Base-by-base conservation (phyloP, 2,329 filamentous ascomycete genomes). In the Colletotrichum agaves region DNA sequence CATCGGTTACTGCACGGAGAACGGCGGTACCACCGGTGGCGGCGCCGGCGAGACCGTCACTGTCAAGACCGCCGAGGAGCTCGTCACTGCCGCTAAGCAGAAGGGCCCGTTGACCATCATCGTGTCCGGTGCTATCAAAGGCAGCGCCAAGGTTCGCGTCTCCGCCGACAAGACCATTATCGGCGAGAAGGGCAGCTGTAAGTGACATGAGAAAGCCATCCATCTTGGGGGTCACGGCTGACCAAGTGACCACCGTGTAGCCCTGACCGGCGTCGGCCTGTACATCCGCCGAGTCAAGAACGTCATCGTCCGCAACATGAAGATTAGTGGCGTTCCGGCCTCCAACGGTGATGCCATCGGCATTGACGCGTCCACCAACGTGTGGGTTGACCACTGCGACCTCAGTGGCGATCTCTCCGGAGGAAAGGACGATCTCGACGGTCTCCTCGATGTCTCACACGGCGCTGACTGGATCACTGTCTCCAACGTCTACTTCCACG, bases 291-390 rank as follows among this genome's bases (percentile, higher is more conserved):
- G 77, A 11, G 78, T 79, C 17, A 80, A 74, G 68, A 88, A 89
- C 71, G 85, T 89, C 62, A 87, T 89, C 69, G 74, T 89, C 59
- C 84, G 83, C 53, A 88, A 89, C 77, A 73, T 89, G 43, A 84
- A 83, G 70, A 82, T 87, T 2, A 77, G 80, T 6, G 75, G 78
- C 8, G 77, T 80, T 35, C 84, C 84, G 41, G 86, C 86, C 2
- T 75, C 78, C 21, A 82, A 85, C 63, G 87, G 87, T 15, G 87
- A 89, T 74, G 81, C 84, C 43, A 80, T 89, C 60, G 81, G 81
- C 1, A 80, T 88, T 3, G 81, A 87, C 63, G 73, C 74, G 3
- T 78, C 81, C 0, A 80, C 74, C 5, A 85, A 85, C 62, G 80
- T 89, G 43, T 84, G 82, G 82, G 74, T 84, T 46, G 82, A 83